phyloP scores from a whole-genome alignment of 2,329 filamentous ascomycete genomes.

The Penicillium oxalicum region DNA sequence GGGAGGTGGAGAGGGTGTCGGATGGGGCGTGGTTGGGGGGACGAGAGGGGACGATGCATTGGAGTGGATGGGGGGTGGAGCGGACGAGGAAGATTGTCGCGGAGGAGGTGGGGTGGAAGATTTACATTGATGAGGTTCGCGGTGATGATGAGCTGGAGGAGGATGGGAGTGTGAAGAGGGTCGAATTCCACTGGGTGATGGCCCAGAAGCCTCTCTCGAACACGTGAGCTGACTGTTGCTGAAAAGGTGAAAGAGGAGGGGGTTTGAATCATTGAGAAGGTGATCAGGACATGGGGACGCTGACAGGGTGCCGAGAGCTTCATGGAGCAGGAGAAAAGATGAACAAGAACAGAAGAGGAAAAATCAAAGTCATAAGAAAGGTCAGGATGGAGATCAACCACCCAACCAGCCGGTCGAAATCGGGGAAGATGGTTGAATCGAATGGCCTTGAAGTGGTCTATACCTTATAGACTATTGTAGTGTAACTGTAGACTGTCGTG shows the following conservation, averaged over 20 bases:
- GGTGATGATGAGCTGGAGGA: not conserved
- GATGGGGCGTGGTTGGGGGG: conserved; percentile 30
- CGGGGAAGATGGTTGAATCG: too few relatives aligned
- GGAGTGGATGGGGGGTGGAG: conserved; percentile 37
- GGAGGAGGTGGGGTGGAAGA: conserved; percentile 15
- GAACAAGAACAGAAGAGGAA: too few relatives aligned
- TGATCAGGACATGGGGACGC: too few relatives aligned
- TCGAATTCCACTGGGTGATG: conserved; percentile 19
- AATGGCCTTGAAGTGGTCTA: too few relatives aligned
- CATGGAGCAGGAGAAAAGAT: too few relatives aligned
- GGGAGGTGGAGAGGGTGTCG: conserved; percentile 12
- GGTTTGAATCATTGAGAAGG: not conserved
- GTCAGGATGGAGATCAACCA: too few relatives aligned
- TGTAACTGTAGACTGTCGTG: too few relatives aligned
- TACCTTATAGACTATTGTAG: too few relatives aligned
- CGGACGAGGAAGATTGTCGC: conserved; percentile 24
- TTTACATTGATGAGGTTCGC: conserved; percentile 16
- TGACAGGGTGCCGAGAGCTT: too few relatives aligned
- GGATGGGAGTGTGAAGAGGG: conserved; percentile 6
- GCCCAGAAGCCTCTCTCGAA: conserved; percentile 2
- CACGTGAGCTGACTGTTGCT: too few relatives aligned
- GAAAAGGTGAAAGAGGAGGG: not conserved
- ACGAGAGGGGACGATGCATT: conserved; percentile 32
- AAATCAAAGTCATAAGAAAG: too few relatives aligned
- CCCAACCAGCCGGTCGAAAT: too few relatives aligned